phyloP scores from a whole-genome alignment of 805 yeast genomes.

The Zygotorulaspora chibaensis region DNA sequence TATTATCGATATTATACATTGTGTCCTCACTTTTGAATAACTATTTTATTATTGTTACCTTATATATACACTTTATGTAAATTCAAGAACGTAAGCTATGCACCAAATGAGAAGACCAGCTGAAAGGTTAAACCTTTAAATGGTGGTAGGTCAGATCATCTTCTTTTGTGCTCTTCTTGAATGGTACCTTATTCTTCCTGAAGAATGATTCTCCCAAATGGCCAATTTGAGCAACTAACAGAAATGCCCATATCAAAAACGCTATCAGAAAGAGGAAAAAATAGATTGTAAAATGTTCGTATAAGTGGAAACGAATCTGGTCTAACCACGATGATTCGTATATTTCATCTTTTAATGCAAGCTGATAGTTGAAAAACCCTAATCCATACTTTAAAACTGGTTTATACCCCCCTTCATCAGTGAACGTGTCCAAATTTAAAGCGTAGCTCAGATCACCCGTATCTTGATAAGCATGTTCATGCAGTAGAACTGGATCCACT shows the following conservation, averaged over 20 bases:
- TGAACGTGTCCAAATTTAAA: constrained; percentile 27
- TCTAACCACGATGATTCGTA: constrained; percentile 19
- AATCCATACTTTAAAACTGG: constrained; percentile 29
- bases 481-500: constrained; percentile 34
- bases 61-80: not conserved
- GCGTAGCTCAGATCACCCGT: constrained; percentile 29
- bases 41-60: not conserved
- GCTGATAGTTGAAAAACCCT: constrained; percentile 34
- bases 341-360: constrained; percentile 22
- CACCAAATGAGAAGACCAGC: not conserved
- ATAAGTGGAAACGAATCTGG: constrained; percentile 24
- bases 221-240: constrained; percentile 12
- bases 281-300: constrained; percentile 23
- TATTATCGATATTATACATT: not conserved
- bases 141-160: constrained; percentile 22
- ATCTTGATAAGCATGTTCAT: constrained; percentile 38
- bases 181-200: constrained; percentile 9
- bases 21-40: not conserved
- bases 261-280: constrained; percentile 17
- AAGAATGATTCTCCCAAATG: constrained; percentile 7
- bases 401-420: constrained; percentile 32
- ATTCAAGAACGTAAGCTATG: not conserved
- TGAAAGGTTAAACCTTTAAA: constrained; percentile 14
- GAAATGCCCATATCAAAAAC: constrained; percentile 16
- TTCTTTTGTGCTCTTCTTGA: constrained; percentile 16